Evolutionary conservation across 345 rosid species (phyloP).

Genomic region (Euphorbia pulcherrima): DNA sequence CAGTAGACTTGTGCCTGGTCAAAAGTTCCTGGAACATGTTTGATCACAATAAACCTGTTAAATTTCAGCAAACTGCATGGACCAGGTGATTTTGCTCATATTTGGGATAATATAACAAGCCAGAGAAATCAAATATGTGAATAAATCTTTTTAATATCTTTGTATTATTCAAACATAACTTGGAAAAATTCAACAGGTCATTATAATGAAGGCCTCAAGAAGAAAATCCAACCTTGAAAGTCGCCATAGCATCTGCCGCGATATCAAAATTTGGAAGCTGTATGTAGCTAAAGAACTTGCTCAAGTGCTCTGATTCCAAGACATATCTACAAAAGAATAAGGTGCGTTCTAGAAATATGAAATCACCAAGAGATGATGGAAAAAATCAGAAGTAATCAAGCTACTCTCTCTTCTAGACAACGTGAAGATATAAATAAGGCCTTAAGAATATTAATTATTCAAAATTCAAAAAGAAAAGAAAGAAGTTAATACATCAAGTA

Average conservation of each 20-base stretch:
- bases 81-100: background rate
- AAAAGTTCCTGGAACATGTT: conserved; percentile 65
- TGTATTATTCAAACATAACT: background rate
- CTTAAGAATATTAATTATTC: background rate
- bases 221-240: conserved; percentile 68
- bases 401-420: background rate
- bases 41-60: background rate
- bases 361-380: background rate
- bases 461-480: background rate
- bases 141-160: background rate
- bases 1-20: conserved; percentile 97
- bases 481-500: background rate
- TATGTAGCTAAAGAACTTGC: conserved; percentile 37
- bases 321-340: conserved; percentile 38
- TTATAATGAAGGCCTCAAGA: background rate
- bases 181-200: background rate
- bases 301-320: conserved; percentile 39
- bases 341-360: background rate
- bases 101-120: background rate
- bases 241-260: conserved; percentile 50
- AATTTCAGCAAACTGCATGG: background rate
- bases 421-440: background rate
- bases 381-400: background rate
- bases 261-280: conserved; percentile 49
- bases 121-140: background rate